phyloP scores from a whole-genome alignment of 495 filamentous ascomycete species.

The Saxispiralis lemnorum region DNA sequence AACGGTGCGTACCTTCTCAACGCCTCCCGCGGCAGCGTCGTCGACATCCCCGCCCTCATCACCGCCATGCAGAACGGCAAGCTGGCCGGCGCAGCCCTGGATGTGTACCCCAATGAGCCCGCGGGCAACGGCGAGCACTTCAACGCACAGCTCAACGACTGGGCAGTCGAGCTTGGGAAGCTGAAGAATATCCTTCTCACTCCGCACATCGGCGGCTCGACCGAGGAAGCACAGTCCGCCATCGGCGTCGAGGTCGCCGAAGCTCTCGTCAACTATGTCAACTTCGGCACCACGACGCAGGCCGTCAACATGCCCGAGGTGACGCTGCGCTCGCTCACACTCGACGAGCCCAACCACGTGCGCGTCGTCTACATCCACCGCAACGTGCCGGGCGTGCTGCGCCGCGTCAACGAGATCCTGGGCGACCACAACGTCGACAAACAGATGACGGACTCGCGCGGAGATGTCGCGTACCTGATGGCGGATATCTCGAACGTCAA shows the following conservation, averaged over 20 bases:
- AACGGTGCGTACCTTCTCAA: conserved; percentile 87
- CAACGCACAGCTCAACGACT: conserved; percentile 62
- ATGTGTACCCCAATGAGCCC: conserved; percentile 91
- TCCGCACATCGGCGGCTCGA: conserved; percentile 92
- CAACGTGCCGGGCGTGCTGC: conserved; percentile 84
- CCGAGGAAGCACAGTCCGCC: conserved; percentile 91
- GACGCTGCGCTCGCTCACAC: conserved; percentile 63
- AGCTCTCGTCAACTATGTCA: conserved; percentile 80
- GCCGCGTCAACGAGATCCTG: conserved; percentile 76
- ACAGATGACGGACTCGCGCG: conserved; percentile 89
- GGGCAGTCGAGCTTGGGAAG: conserved; percentile 68
- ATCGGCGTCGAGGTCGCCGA: conserved; percentile 88
- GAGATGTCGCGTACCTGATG: conserved; percentile 92
- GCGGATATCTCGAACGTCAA: conserved; percentile 86
- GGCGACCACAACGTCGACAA: conserved; percentile 95
- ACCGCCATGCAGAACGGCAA: conserved; percentile 75
- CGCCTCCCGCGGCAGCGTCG: conserved; percentile 78
- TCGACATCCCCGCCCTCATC: conserved; percentile 86
- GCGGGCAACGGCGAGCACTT: conserved; percentile 91
- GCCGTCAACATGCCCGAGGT: conserved; percentile 96
- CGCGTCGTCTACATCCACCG: conserved; percentile 87
- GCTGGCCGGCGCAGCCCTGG: conserved; percentile 82
- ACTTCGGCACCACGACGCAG: conserved; percentile 70
- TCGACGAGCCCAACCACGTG: conserved; percentile 74
- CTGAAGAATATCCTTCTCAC: conserved; percentile 89